Base-by-base conservation (phyloP, 257 asterid species). In the Echites panduratus region DNA sequence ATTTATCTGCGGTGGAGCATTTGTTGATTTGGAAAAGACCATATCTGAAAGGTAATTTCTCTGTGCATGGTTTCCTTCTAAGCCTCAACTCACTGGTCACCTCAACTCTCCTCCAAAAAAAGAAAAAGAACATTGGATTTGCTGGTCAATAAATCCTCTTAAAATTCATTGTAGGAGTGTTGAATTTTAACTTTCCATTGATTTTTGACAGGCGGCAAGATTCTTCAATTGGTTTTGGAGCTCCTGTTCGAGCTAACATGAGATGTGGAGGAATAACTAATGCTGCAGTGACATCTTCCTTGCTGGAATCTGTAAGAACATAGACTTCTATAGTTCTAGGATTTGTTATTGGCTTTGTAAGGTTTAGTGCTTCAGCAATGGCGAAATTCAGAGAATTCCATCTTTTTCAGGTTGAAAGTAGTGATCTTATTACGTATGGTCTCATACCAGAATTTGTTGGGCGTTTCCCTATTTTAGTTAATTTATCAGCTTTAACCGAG, bases 1-100 rank as follows among this genome's bases (percentile, higher is more conserved):
- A 81, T 90, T 92, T 78, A 90, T 92, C 72, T 92, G 98, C 71
- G 98, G 96, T 44, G 98, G 98, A 69, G 98, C 98, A 58, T 92
- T 92, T 83, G 85, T 90, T 81, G 98, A 88, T 84, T 80, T 92
- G 84, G 98, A 90, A 79, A 92, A 90, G 81, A 92, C 98, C 68
- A 88, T 92, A 78, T 92, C 98, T 20, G 97, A 92, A 74, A 92
- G 96, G 98, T 90, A 84, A 81, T 68, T 32, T 64, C 72, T 63
- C 68, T 71, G 68, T 63, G 47, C 67, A 45, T n/a, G 48, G 35
- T 70, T 16, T 44, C 58, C 71, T 72, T 70, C 49, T 71, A 19
- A 45, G 40, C 69, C n/a, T 52, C 64, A 22, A 27, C 63, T 68
- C 32, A 32, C 62, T 62, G 66, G 20, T 58, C 27, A 65, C 67